These are phyloP conservation scores for Septoria linicola DNA, from an alignment of 2,329 filamentous ascomycete genomes.

Conservation along the genomic window DNA sequence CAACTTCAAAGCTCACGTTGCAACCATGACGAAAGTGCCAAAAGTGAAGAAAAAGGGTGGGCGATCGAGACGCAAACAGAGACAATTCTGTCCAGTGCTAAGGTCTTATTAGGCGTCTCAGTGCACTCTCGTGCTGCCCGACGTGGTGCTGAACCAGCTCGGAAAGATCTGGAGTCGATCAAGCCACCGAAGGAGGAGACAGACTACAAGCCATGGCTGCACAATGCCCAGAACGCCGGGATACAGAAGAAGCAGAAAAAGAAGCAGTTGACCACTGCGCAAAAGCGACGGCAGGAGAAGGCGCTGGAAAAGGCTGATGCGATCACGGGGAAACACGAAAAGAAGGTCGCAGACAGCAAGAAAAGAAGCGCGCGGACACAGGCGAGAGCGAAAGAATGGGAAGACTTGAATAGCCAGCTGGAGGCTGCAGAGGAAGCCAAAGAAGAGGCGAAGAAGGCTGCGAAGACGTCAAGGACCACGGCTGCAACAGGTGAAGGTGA, in stretches of 20 bases:
- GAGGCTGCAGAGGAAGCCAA: constrained; percentile 18
- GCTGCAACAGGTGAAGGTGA: constrained; percentile 6
- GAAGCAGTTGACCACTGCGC: constrained; percentile 54
- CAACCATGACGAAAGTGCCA: constrained; percentile 46
- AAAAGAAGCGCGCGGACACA: constrained; percentile 48
- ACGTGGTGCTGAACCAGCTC: constrained; percentile 67
- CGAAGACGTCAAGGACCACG: constrained; percentile 6
- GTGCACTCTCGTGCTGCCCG: constrained; percentile 72
- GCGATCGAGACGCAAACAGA: too few relatives aligned
- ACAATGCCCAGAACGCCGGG: constrained; percentile 68
- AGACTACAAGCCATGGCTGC: constrained; percentile 62
- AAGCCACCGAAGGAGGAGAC: constrained; percentile 52
- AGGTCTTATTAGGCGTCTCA: constrained; percentile 54
- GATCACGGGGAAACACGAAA: constrained; percentile 55
- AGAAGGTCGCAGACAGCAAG: constrained; percentile 56
- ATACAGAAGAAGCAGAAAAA: constrained; percentile 66
- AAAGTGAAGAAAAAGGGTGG: constrained; percentile 49
- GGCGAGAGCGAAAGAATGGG: constrained; percentile 34
- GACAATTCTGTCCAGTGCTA: neutral
- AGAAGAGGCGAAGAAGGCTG: constrained; percentile 17
- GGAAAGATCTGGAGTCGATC: constrained; percentile 30
- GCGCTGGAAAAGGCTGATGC: constrained; percentile 57
- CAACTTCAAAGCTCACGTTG: constrained; percentile 8
- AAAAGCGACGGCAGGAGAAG: constrained; percentile 55
- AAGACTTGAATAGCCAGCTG: constrained; percentile 36